Evolutionary conservation across 768 basidiomycete species (phyloP), one percentile per base, ranked within the genome.

Genomic region (Boletus edulis): DNA sequence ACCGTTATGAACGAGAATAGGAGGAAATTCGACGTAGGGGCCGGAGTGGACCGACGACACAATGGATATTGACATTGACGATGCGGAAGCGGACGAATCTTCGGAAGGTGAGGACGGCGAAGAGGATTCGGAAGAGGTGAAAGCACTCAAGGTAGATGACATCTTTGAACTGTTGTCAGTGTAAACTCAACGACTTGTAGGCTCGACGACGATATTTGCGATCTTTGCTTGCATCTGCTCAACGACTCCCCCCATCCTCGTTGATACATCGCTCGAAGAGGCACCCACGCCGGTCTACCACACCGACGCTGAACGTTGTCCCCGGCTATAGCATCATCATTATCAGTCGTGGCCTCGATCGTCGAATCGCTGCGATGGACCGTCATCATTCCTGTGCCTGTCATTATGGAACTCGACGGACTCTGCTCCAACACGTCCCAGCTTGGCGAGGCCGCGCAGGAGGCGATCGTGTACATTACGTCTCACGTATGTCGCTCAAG

Each of bases 391-490:
- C 97, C 97, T 4, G 81, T 98, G 4, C 95, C 95, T 0, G 96
- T 97, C 57, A 82, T 98, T 66, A 98, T 95, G 80, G 97, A 99
- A 63, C 85, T 99, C 8, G 96, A 99, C 61, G 94, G 94, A n/a
- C 83, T 98, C 9, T 78, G 82, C 1, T 71, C 75, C 53, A 87
- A 89, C 59, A 72, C 81, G 0, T 70, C 81, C 0, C 78, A 81
- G 42, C 85, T 98, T 22, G 91, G 88, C 40, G 79, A 83, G 44
- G 84, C 90, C 0, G 94, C 97, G 0, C 75, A 77, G 37, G 75
- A 78, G 12, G 91, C 94, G 0, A 75, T 97, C 55, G 59, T 77
- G 0, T 97, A 92, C 64, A 81, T 98, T 61, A 81, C 86, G 3
- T 75, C 82, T 1, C 85, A 88, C 61, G 72, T n/a, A 73, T 77